phyloP scores from a whole-genome alignment of 2,329 filamentous ascomycete species.

The Aspergillus transmontanensis region DNA sequence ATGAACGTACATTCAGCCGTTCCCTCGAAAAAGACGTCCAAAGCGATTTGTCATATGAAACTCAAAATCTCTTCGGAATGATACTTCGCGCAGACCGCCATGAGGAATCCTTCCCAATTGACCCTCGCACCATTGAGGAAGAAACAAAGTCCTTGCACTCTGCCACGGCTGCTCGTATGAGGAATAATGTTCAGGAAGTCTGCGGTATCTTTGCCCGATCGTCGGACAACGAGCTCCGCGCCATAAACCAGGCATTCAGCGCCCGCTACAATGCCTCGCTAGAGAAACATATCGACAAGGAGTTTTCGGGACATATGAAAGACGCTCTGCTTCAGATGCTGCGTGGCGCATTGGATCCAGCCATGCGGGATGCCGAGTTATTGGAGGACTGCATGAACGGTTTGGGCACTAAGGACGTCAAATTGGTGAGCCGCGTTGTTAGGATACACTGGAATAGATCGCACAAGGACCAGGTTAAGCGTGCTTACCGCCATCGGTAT shows the following conservation, averaged over 20 bases:
- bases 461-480: conserved; percentile 75
- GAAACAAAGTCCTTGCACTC: conserved; percentile 77
- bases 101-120: conserved; percentile 76
- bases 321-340: conserved; percentile 79
- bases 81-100: conserved; percentile 73
- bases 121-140: conserved; percentile 71
- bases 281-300: conserved; percentile 72
- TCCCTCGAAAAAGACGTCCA: conserved; percentile 73
- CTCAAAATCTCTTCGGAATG: conserved; percentile 80
- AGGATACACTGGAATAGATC: conserved; percentile 79
- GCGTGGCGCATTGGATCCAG: conserved; percentile 74
- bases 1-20: conserved; percentile 67
- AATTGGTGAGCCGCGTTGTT: conserved; percentile 77
- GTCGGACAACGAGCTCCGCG: conserved; percentile 81
- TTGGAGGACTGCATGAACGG: conserved; percentile 90
- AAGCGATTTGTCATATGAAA: conserved; percentile 82
- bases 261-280: conserved; percentile 71
- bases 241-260: conserved; percentile 75
- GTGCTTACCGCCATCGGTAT: conserved; percentile 73
- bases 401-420: conserved; percentile 79
- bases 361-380: conserved; percentile 77
- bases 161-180: conserved; percentile 69
- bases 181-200: conserved; percentile 54
- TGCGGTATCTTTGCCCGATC: conserved; percentile 76
- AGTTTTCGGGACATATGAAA: conserved; percentile 93